Evolutionary conservation across 78 protist genomes (phyloP).

Genomic region (Dictyostelium intermedium): DNA sequence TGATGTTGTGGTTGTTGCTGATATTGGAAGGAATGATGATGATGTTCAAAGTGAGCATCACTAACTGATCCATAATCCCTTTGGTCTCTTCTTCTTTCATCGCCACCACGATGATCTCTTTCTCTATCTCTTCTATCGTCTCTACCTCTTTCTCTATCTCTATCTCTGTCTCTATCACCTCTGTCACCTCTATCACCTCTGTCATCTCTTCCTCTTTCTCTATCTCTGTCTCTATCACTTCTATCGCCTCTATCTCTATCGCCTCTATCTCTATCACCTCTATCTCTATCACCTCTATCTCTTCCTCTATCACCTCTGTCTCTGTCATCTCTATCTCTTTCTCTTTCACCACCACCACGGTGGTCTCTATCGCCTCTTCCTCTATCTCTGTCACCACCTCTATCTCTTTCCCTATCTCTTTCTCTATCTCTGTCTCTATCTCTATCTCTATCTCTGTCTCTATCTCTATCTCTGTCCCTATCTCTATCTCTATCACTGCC

Average conservation of each 20-base stretch:
- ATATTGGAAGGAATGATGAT: neutral
- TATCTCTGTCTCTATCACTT: constrained; percentile 6
- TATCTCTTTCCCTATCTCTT: neutral
- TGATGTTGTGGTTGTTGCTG: neutral
- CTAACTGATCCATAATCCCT: neutral
- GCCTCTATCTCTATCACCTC: neutral
- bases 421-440: neutral
- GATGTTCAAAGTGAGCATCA: neutral
- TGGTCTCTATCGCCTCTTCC: neutral
- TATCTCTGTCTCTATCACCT: neutral
- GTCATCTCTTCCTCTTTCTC: constrained; percentile 7
- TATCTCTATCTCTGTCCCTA: neutral
- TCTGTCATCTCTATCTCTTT: neutral
- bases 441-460: neutral
- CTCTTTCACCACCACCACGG: neutral
- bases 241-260: neutral
- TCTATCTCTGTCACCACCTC: neutral
- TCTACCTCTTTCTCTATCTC: neutral
- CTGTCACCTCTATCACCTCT: neutral
- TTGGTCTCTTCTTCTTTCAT: neutral
- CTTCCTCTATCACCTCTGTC: neutral
- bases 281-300: constrained; percentile 26
- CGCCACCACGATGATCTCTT: constrained; percentile 9
- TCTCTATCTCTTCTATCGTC: constrained; percentile 21
- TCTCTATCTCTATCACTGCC: constrained; percentile 16